phyloP scores from a whole-genome alignment of 345 rosid genomes.

The Linum tenue region DNA sequence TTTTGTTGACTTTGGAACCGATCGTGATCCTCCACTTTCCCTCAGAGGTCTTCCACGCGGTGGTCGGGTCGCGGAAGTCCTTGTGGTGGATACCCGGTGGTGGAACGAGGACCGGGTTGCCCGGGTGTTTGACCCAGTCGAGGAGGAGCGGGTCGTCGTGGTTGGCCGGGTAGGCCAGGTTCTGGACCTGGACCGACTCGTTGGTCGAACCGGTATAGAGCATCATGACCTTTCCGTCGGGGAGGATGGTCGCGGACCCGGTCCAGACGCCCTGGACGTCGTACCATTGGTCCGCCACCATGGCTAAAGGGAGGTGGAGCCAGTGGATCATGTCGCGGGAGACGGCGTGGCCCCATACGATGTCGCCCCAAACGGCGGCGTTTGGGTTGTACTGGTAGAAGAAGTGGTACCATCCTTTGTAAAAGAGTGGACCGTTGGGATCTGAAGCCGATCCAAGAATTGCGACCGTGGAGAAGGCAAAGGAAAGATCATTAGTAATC shows the following conservation, averaged over 20 bases:
- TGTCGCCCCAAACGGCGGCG: slow-evolving; percentile 84
- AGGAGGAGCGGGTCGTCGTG: slow-evolving; percentile 63
- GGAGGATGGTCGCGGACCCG: slow-evolving; percentile 83
- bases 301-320: slow-evolving; percentile 80
- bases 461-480: slow-evolving; percentile 15
- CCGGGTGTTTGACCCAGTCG: slow-evolving; percentile 55
- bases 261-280: slow-evolving; percentile 81
- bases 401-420: slow-evolving; percentile 92
- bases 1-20: slow-evolving; percentile 61
- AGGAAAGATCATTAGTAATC: background rate
- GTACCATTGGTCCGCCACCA: slow-evolving; percentile 82
- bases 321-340: slow-evolving; percentile 73
- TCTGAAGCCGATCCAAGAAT: slow-evolving; percentile 35
- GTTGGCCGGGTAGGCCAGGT: slow-evolving; percentile 79
- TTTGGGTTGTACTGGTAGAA: slow-evolving; percentile 90
- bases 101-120: slow-evolving; percentile 68
- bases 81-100: slow-evolving; percentile 47
- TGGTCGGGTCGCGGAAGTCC: slow-evolving; percentile 96
- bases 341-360: slow-evolving; percentile 94
- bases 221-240: slow-evolving; percentile 67
- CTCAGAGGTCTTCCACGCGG: slow-evolving; percentile 70
- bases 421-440: slow-evolving; percentile 92
- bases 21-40: slow-evolving; percentile 79
- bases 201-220: slow-evolving; percentile 79
- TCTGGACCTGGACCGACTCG: slow-evolving; percentile 68